phyloP scores from a whole-genome alignment of 1,139 yeast species.

The Candida sojae region DNA sequence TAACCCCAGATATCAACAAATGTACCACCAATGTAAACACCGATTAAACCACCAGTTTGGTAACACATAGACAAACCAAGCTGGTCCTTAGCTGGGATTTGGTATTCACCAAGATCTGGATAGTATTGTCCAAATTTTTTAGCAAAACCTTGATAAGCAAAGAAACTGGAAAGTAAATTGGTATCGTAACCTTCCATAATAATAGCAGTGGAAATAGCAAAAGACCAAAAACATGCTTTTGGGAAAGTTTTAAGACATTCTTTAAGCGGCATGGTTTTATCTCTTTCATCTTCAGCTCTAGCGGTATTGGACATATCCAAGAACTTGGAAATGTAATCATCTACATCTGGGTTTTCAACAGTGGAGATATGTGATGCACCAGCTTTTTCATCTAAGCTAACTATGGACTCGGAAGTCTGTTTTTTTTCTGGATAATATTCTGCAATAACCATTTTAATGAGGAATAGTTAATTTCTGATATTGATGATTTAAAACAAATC shows the following conservation, averaged over 20 bases:
- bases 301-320: conserved; percentile 46
- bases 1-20: conserved; percentile 50
- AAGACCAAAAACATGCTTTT: conserved; percentile 44
- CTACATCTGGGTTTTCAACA: conserved; percentile 23
- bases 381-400: conserved; percentile 2
- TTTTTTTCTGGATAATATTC: conserved; percentile 3
- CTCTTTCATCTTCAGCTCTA: conserved; percentile 37
- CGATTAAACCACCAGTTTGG: conserved; percentile 48
- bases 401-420: conserved; percentile 2
- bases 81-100: conserved; percentile 50
- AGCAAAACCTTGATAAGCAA: conserved; percentile 39
- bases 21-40: conserved; percentile 45
- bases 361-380: conserved; percentile 6
- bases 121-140: conserved; percentile 34
- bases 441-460: not conserved
- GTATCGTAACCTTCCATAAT: conserved; percentile 49
- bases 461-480: not conserved
- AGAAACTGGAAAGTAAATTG: conserved; percentile 36
- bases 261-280: conserved; percentile 41
- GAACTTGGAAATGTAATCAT: conserved; percentile 42
- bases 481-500: too few species aligned
- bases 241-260: conserved; percentile 48
- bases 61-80: conserved; percentile 47
- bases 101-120: conserved; percentile 27
- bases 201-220: conserved; percentile 38